Conservation (phyloP, 352 stramenopile species). For the Globisporangium splendens region DNA sequence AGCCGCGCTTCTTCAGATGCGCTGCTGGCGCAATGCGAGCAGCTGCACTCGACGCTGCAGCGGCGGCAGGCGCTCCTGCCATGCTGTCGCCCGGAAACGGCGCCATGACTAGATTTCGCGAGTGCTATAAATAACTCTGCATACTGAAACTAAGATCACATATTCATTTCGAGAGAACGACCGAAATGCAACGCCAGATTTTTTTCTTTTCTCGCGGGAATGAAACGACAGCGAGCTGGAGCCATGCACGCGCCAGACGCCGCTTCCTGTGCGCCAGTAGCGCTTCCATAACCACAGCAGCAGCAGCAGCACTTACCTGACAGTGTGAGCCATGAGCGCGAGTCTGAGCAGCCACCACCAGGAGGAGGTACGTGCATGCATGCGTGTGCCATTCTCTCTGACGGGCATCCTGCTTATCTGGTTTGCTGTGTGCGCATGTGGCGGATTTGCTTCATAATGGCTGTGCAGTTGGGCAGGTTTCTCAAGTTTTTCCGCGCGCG, state of each 20-base stretch:
- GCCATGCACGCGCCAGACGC: not conserved
- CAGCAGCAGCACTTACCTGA: not conserved
- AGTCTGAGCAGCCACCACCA: conserved; percentile 52
- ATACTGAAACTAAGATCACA: not conserved
- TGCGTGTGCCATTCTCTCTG: not conserved
- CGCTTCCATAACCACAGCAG: not conserved
- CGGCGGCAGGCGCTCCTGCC: not conserved
- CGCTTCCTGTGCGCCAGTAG: too few species aligned
- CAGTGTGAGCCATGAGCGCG: conserved; percentile 17
- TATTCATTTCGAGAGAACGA: not conserved
- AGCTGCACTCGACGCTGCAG: conserved; percentile 15
- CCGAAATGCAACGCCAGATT: too few species aligned
- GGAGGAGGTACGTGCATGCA: conserved; percentile 41
- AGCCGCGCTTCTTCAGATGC: conserved; percentile 12
- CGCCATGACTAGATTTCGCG: too few species aligned
- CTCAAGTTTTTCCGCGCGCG: conserved; percentile 86
- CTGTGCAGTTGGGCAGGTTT: conserved; percentile 61
- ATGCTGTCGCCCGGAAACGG: too few species aligned
- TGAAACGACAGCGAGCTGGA: too few species aligned
- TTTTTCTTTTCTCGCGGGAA: too few species aligned
- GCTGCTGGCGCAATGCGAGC: conserved; percentile 21
- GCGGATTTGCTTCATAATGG: not conserved
- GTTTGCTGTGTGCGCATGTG: not conserved
- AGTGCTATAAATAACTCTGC: too few species aligned
- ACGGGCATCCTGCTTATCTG: too few species aligned